Evolutionary conservation across 441 rosid genomes (phyloP).

Genomic region (Corymbia calophylla): DNA sequence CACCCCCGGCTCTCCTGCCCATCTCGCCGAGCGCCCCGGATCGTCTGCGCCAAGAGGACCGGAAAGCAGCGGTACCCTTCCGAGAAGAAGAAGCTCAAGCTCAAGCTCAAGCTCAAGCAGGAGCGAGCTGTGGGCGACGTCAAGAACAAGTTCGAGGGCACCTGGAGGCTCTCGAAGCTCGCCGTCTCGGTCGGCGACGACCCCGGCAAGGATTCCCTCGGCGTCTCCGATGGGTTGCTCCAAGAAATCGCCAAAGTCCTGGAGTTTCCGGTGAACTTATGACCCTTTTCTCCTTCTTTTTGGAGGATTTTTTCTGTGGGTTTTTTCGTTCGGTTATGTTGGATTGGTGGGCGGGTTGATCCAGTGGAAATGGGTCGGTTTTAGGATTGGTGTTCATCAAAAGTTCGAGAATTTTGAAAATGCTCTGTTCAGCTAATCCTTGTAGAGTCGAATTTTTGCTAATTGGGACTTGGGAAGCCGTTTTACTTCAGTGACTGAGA

Average conservation of each 20-base stretch:
- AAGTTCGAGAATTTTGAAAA: neutral
- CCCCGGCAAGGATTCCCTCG: conserved; percentile 79
- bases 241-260: conserved; percentile 73
- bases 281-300: neutral
- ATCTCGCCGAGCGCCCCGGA: conserved; percentile 15
- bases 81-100: conserved; percentile 80
- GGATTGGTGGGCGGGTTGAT: too few relatives aligned
- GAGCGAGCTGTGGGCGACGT: conserved; percentile 40
- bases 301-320: neutral
- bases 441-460: neutral
- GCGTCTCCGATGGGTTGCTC: conserved; percentile 61
- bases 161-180: conserved; percentile 85
- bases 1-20: conserved; percentile 2
- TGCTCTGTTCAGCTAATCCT: neutral
- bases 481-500: neutral
- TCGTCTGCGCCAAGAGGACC: conserved; percentile 59
- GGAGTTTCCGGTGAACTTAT: conserved; percentile 59
- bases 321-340: neutral
- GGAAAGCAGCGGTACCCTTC: conserved; percentile 92
- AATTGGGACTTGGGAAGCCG: neutral
- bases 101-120: conserved; percentile 38
- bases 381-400: neutral
- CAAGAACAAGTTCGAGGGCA: conserved; percentile 64
- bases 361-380: neutral
- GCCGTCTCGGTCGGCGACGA: conserved; percentile 57